Percentiles rank a stretch among this genome's conserved stretches.
Conservation (phyloP, 2,329 filamentous ascomycete species). For the Xylariaceae sp. region DNA sequence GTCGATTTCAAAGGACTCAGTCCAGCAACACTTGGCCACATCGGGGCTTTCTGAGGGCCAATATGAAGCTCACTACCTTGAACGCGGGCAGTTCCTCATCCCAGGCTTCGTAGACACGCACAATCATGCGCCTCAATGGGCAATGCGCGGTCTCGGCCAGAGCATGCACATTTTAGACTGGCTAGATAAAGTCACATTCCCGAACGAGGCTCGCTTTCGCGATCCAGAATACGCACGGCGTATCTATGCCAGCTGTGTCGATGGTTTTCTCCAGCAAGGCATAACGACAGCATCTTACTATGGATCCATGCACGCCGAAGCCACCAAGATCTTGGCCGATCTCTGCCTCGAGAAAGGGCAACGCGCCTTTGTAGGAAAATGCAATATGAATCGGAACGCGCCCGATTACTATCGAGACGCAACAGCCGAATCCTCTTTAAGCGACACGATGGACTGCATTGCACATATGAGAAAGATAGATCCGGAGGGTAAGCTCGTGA, state of each 20-base stretch:
- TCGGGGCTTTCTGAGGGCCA: conserved; percentile 21
- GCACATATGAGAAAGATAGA: conserved; percentile 54
- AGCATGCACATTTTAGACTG: conserved; percentile 66
- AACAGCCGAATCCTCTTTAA: conserved; percentile 53
- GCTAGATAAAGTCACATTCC: conserved; percentile 69
- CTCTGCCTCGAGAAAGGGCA: conserved; percentile 60
- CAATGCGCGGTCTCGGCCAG: conserved; percentile 56
- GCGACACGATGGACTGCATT: conserved; percentile 58
- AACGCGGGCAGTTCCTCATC: conserved; percentile 58
- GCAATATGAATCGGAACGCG: conserved; percentile 65
- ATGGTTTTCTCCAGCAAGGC: conserved; percentile 66
- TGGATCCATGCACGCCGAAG: conserved; percentile 60
- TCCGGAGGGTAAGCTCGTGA: conserved; percentile 51
- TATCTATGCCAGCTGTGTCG: conserved; percentile 60
- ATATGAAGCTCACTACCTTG: conserved; percentile 42
- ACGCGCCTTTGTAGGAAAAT: conserved; percentile 67
- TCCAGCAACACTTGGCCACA: conserved; percentile 24
- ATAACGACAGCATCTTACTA: conserved; percentile 69
- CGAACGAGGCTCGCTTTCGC: conserved; percentile 65
- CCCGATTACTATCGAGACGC: conserved; percentile 61
- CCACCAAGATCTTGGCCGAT: conserved; percentile 64
- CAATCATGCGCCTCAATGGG: conserved; percentile 69
- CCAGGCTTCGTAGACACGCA: conserved; percentile 71
- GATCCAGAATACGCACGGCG: conserved; percentile 59
- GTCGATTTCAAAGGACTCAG: conserved; percentile 23